Percentiles rank a stretch among this genome's conserved stretches.
Evolutionary conservation across 352 stramenopile genomes (phyloP).

Genomic region (Globisporangium alternatum): DNA sequence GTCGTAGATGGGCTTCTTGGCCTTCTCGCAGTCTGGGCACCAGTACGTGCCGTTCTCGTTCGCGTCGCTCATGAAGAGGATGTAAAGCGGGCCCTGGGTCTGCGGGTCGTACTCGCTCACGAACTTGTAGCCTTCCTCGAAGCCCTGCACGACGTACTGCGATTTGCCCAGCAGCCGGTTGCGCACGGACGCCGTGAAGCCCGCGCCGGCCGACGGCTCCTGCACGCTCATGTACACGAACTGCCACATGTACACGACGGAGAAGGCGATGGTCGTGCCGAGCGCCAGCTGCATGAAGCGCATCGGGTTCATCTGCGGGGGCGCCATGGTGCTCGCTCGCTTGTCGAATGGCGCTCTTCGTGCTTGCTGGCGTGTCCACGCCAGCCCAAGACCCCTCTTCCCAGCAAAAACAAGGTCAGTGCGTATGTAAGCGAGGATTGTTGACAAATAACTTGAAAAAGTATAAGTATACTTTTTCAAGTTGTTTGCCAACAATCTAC

Average conservation of each 20-base stretch:
- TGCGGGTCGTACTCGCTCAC: conserved; percentile 72
- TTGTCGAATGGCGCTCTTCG: not conserved
- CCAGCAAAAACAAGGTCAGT: no score
- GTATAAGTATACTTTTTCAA: no score
- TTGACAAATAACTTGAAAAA: no score
- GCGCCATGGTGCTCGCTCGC: conserved; percentile 8
- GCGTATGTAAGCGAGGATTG: no score
- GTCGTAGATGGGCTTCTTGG: conserved; percentile 53
- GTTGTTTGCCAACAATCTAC: no score
- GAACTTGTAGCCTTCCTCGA: conserved; percentile 68
- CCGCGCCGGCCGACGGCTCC: conserved; percentile 4
- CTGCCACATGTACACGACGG: conserved; percentile 68
- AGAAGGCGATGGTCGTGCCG: conserved; percentile 51
- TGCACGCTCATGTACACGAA: conserved; percentile 48
- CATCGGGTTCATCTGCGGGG: conserved; percentile 38
- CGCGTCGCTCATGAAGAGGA: conserved; percentile 75
- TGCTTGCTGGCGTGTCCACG: no score
- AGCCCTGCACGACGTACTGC: conserved; percentile 63
- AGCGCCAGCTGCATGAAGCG: conserved; percentile 75
- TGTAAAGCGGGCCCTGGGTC: conserved; percentile 59
- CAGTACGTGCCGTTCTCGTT: conserved; percentile 75
- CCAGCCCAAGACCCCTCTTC: no score
- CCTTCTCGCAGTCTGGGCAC: conserved; percentile 62
- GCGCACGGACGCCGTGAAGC: conserved; percentile 25
- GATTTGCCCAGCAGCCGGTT: conserved; percentile 51